Base-by-base conservation (phyloP, 2,329 filamentous ascomycete genomes). In the Colletotrichum kahawae region DNA sequence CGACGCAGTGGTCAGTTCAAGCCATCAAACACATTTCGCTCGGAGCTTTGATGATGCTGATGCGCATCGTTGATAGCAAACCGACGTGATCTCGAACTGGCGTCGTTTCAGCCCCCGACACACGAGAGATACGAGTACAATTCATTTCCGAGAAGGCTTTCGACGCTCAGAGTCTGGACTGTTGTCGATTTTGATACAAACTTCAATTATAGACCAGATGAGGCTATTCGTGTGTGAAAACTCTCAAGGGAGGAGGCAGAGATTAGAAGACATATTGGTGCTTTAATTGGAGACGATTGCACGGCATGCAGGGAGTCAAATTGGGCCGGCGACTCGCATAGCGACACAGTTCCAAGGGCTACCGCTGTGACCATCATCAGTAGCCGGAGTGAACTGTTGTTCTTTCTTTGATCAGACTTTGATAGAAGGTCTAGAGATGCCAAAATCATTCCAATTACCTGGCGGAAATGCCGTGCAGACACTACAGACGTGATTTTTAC, bases 171-270 rank as follows among this genome's bases (percentile, higher is more conserved):
- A 4, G 24, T 57, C 8, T 29, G 54, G 7, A 57, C 54, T 3
- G 5, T 57, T 29, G 54, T 29, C 21, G 24, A 57, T 5, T 12
- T 57, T 21, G 54, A 29, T 16, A 57, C 54, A 18, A 57, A 57
- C 24, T 27, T 57, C 1, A 18, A 0, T 12, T 12, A 29, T 18
- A 57, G 24, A 18, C 54, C 54, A 57, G 5, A 16, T 8, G 27
- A 24, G 24, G 27, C 14, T 13, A 27, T 57, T 0, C 54, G 13
- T 16, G 54, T 57, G 24, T 57, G n/a, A 29, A 4, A 5, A 21
- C 4, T 2, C 0, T 0, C 0, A 7, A 51, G 4, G 13, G 7
- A 21, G n/a, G 18, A 51, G n/a, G n/a, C n/a, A 0, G n/a, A 21
- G n/a, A 51, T 8, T 7, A 13, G 2, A 4, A 2, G 43, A 10